These are phyloP conservation scores for Cubamyces lactineus DNA, from an alignment of 768 basidiomycete genomes.

Conservation along the genomic window DNA sequence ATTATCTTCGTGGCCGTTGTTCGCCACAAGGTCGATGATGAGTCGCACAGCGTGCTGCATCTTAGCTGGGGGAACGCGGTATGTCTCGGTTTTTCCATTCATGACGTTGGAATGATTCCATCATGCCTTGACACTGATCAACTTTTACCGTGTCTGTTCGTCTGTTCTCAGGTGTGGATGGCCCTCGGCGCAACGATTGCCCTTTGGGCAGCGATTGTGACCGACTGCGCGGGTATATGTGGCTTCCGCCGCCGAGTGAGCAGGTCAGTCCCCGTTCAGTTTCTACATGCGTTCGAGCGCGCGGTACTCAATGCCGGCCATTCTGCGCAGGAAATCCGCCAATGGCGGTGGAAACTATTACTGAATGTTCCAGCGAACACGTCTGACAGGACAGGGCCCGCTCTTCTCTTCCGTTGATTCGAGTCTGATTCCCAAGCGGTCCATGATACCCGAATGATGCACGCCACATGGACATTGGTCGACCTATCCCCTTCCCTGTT, in stretches of 20 bases:
- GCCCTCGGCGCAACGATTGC: slow-evolving; percentile 51
- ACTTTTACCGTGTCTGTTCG: slow-evolving; percentile 5
- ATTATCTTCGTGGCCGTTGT: slow-evolving; percentile 51
- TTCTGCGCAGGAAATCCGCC: slow-evolving; percentile 3
- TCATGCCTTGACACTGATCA: slow-evolving; percentile 6
- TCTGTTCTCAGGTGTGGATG: slow-evolving; percentile 51
- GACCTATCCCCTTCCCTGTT: not conserved
- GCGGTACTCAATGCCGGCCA: not conserved
- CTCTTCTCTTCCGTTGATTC: slow-evolving; percentile 4
- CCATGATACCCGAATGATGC: slow-evolving; percentile 23
- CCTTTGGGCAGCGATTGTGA: slow-evolving; percentile 48
- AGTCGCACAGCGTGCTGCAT: slow-evolving; percentile 44
- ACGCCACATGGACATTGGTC: slow-evolving; percentile 14
- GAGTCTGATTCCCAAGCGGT: slow-evolving; percentile 23
- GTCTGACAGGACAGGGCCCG: not conserved
- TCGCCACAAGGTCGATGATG: slow-evolving; percentile 45
- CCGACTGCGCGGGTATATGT: slow-evolving; percentile 41
- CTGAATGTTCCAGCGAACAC: slow-evolving; percentile 15
- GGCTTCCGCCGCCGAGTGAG: slow-evolving; percentile 26
- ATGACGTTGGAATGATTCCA: slow-evolving; percentile 7
- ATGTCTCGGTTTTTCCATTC: slow-evolving; percentile 26
- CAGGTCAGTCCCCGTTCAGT: slow-evolving; percentile 22
- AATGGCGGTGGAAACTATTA: slow-evolving; percentile 6
- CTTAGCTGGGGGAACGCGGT: slow-evolving; percentile 57
- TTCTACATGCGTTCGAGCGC: not conserved